Percentiles rank a stretch among this genome's conserved stretches.
These are phyloP conservation scores for Quercus tomentella DNA, from an alignment of 331 rosid genomes.

Conservation along the genomic window DNA sequence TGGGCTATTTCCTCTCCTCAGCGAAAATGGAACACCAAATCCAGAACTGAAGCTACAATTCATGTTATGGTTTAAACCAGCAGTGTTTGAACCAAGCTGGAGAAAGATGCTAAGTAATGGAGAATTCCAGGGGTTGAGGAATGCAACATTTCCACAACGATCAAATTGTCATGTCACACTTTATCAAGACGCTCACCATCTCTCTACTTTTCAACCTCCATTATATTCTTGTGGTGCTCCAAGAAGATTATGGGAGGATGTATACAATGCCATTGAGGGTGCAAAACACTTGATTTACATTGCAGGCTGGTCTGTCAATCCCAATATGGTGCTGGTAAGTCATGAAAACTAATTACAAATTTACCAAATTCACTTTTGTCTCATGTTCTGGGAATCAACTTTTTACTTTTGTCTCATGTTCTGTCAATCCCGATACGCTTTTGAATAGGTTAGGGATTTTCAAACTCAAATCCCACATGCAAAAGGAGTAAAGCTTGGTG, in stretches of 20 bases:
- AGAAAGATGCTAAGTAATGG: constrained; percentile 38
- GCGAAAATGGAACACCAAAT: constrained; percentile 67
- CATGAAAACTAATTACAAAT: background rate
- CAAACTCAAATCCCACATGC: constrained; percentile 74
- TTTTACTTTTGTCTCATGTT: background rate
- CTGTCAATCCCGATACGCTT: background rate
- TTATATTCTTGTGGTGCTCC: constrained; percentile 49
- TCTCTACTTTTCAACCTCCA: constrained; percentile 62
- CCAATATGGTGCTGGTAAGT: constrained; percentile 70
- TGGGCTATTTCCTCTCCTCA: constrained; percentile 63
- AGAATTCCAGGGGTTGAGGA: constrained; percentile 60
- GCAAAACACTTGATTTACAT: constrained; percentile 79
- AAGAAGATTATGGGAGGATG: constrained; percentile 87
- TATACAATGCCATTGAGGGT: constrained; percentile 77
- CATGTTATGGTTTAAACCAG: constrained; percentile 89
- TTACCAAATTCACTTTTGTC: background rate
- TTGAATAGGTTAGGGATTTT: constrained; percentile 77
- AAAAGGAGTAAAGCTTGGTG: constrained; percentile 77
- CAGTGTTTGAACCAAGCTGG: constrained; percentile 65
- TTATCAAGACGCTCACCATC: constrained; percentile 92
- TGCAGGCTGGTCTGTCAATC: constrained; percentile 98
- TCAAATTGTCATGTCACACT: constrained; percentile 77
- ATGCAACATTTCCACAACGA: constrained; percentile 74
- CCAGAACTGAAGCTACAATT: constrained; percentile 61
- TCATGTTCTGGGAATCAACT: background rate